Percentiles rank a stretch among this genome's conserved stretches.
Conservation (phyloP, 2,329 filamentous ascomycete species). For the Endothia cerciana region DNA sequence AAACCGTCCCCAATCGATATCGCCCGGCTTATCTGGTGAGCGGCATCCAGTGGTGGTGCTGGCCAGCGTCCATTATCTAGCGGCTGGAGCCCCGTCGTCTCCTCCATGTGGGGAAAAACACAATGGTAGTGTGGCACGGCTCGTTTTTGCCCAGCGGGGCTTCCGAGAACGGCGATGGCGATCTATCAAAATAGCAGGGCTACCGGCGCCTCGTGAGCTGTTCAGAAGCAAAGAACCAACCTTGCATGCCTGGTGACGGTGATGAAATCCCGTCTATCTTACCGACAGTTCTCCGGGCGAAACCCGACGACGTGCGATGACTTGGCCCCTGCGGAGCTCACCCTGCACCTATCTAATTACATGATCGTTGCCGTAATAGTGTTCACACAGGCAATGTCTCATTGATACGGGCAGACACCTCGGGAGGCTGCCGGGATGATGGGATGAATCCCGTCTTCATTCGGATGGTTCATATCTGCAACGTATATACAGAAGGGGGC, state of each 20-base stretch:
- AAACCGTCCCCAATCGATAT: conserved; percentile 5
- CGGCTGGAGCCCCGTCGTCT: not conserved
- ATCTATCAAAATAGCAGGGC: too few relatives aligned
- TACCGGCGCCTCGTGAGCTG: too few relatives aligned
- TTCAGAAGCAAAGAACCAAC: too few relatives aligned
- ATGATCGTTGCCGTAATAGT: conserved; percentile 1
- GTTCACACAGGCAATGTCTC: too few relatives aligned
- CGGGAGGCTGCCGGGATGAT: too few relatives aligned
- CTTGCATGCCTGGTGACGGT: not conserved
- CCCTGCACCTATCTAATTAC: not conserved
- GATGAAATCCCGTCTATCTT: not conserved
- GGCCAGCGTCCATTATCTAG: conserved; percentile 3
- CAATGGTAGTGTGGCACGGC: too few relatives aligned
- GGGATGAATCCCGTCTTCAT: too few relatives aligned
- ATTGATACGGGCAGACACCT: too few relatives aligned
- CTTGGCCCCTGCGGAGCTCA: not conserved
- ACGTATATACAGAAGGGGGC: not conserved
- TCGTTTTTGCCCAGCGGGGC: not conserved
- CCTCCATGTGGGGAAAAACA: conserved; percentile 1
- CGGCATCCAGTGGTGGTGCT: not conserved
- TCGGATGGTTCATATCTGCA: too few relatives aligned
- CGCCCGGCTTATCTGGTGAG: not conserved
- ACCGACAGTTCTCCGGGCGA: conserved; percentile 7
- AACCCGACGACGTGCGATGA: not conserved
- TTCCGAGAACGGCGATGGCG: conserved; percentile 11